Conservation (phyloP, 352 stramenopile species). For the Phytophthora colocasiae region DNA sequence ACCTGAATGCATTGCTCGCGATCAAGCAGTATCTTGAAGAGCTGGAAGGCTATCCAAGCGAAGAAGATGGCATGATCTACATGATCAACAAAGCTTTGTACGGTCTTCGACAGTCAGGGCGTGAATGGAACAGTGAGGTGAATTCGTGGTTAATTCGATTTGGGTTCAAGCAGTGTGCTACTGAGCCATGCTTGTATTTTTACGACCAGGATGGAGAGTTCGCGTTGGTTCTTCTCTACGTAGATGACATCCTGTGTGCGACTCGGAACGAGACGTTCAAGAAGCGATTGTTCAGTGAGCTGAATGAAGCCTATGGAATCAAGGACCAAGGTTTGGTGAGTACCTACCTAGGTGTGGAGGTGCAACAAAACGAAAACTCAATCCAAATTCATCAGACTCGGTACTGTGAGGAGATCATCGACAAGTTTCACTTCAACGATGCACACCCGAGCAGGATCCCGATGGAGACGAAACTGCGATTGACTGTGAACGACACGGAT, state of each 20-base stretch:
- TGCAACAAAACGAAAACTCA: slow-evolving; percentile 4
- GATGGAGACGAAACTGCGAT: background rate
- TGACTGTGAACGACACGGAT: slow-evolving; percentile 9
- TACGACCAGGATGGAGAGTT: slow-evolving; percentile 10
- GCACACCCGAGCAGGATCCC: background rate
- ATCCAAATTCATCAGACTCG: slow-evolving; percentile 18
- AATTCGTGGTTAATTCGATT: slow-evolving; percentile 19
- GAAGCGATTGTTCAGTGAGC: slow-evolving; percentile 19
- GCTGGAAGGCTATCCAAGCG: slow-evolving; percentile 21
- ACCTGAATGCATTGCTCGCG: slow-evolving; percentile 12
- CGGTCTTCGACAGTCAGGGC: slow-evolving; percentile 21
- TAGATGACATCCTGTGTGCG: slow-evolving; percentile 39
- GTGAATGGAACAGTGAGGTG: slow-evolving; percentile 32
- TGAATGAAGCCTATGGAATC: slow-evolving; percentile 29
- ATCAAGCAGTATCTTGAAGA: slow-evolving; percentile 24
- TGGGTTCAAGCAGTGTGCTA: slow-evolving; percentile 12
- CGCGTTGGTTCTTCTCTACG: slow-evolving; percentile 28
- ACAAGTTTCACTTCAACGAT: background rate
- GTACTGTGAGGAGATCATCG: background rate
- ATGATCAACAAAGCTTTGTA: slow-evolving; percentile 27
- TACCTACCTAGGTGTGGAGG: slow-evolving; percentile 22
- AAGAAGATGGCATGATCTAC: slow-evolving; percentile 12
- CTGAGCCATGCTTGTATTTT: slow-evolving; percentile 34
- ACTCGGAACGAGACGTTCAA: slow-evolving; percentile 25
- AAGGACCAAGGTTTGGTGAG: slow-evolving; percentile 33